These are phyloP conservation scores for Sporisorium reilianum DNA, from an alignment of 1,284 basidiomycete genomes.

Conservation along the genomic window DNA sequence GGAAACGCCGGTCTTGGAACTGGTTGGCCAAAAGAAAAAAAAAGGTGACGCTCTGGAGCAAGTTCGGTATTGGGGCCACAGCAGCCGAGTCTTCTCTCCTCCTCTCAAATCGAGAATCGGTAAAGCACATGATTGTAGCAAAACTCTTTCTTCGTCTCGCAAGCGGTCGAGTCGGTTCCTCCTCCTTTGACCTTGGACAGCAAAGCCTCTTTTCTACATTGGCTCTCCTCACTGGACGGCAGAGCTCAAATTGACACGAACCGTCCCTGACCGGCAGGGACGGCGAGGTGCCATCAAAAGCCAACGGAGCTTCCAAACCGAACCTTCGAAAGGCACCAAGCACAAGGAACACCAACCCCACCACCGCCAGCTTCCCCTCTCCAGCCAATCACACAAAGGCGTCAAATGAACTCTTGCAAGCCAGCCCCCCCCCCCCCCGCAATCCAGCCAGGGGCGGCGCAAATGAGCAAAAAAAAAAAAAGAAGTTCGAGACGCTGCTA, in stretches of 20 bases:
- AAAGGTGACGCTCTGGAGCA: slow-evolving; percentile 3
- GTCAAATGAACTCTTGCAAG: slow-evolving; percentile 9
- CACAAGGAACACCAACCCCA: background rate
- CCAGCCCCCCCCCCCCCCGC: too few relatives aligned
- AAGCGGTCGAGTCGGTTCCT: background rate
- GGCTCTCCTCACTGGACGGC: background rate
- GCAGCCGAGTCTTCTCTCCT: background rate
- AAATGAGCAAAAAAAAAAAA: background rate
- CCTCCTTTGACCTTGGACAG: background rate
- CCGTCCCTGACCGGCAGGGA: background rate
- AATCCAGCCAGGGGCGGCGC: too few relatives aligned
- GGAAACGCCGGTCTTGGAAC: slow-evolving; percentile 8
- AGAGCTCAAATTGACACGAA: too few relatives aligned
- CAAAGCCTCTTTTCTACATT: background rate
- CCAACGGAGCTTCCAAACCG: background rate
- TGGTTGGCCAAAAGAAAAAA: background rate
- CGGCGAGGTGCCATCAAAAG: background rate
- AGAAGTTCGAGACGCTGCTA: slow-evolving; percentile 1
- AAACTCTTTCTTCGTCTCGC: background rate
- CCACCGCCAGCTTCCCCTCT: too few relatives aligned
- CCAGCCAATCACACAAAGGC: slow-evolving; percentile 1
- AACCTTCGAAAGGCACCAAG: background rate
- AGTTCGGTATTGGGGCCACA: slow-evolving; percentile 1
- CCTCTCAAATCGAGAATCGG: slow-evolving; percentile 2
- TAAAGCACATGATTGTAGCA: background rate